Percentiles rank a stretch among this genome's conserved stretches.
phyloP scores from a whole-genome alignment of 163 green algal genomes.

The Prototheca cutis region DNA sequence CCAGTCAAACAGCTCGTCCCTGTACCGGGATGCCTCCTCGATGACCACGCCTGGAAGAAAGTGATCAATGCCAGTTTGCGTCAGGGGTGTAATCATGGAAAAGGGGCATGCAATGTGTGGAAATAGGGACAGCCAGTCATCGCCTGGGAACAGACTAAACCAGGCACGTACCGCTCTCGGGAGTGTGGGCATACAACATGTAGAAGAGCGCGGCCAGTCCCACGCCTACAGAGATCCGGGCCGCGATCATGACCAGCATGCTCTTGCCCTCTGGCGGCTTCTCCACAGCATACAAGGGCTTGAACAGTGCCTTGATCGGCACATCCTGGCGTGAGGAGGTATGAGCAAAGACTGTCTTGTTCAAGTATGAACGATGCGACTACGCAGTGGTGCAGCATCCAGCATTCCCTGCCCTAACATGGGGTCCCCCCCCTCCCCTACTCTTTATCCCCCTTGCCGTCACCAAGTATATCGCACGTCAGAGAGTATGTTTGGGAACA shows the following conservation, averaged over 20 bases:
- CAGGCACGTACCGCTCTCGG: constrained; percentile 13
- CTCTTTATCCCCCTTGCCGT: background rate
- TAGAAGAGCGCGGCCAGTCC: constrained; percentile 21
- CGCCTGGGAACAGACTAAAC: background rate
- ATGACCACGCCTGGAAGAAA: constrained; percentile 15
- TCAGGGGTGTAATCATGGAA: no score
- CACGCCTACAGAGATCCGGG: constrained; percentile 5
- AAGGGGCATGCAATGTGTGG: no score
- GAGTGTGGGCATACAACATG: constrained; percentile 37
- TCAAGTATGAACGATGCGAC: no score
- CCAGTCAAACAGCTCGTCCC: constrained; percentile 31
- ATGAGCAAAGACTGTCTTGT: no score
- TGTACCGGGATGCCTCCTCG: constrained; percentile 15
- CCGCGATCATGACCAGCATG: constrained; percentile 25
- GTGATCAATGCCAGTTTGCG: no score
- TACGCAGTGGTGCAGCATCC: no score
- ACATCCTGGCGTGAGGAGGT: no score
- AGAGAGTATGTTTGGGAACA: constrained; percentile 79
- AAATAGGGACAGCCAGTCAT: no score
- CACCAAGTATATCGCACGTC: constrained; percentile 32
- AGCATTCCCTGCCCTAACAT: no score
- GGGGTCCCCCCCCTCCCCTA: no score
- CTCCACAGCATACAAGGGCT: constrained; percentile 28
- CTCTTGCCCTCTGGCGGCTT: background rate
- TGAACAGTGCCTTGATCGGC: constrained; percentile 41